Evolutionary conservation across 2,329 filamentous ascomycete species (phyloP), one percentile per base, ranked within the genome.

Genomic region (Colletotrichum endophyticum): DNA sequence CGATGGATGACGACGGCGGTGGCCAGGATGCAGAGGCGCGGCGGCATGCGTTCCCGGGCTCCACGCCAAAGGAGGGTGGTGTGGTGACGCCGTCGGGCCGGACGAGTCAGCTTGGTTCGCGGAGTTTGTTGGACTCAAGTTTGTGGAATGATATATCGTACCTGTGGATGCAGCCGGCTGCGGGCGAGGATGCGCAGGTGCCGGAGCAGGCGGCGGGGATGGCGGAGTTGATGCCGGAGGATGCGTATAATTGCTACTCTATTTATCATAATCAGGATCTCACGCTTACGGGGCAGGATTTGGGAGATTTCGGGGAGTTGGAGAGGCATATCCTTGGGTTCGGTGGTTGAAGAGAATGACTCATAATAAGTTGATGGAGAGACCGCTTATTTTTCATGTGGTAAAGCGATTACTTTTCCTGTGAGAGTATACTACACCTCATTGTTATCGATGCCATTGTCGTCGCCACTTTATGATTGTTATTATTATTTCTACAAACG

Each of bases 131-230:
- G n/a, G 73, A 75, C n/a, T 73, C 73, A 39, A 73, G 73, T 39
- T n/a, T 75, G 25, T 75, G 73, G 69, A 75, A 75, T 19, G 73
- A 73, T 30, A 75, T 75, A 5, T 75, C 73, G 30, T 75, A 75
- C 19, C 25, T 75, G 28, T 75, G 73, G 73, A 49, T 72, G 69
- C 63, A 63, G 36, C 62, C 62, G 12, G 9, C 62, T 11, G 39
- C 7, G 6, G 22, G 13, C 5, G 68, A 72, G 6, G 72, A 66
- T 12, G 28, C 22, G 2, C 34, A 53, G 16, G 19, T 53, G 11
- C 13, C 57, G 9, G 69, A 39, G 25, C 61, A 36, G 22, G 8
- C 72, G 22, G 30, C 61, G 13, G 70, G 73, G 16, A 57, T 59
- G 32, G 13, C 44, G 5, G 63, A 73, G 3, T 8, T 73, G n/a